Percentiles rank a stretch among this genome's conserved stretches.
Conservation (phyloP, 1,139 yeast species). For the Taphrina wiesneri region DNA sequence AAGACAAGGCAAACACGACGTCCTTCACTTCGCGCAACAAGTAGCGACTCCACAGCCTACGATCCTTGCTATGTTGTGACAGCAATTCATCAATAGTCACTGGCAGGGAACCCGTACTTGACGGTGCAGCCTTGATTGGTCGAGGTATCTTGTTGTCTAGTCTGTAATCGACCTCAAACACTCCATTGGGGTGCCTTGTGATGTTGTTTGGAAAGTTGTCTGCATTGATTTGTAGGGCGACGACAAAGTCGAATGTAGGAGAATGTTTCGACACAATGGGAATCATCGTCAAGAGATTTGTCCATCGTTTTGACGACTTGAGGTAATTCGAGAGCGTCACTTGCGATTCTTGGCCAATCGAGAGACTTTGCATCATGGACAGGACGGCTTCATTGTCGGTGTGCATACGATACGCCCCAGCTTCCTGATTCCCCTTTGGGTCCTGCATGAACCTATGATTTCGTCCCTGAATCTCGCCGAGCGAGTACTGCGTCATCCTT, state of each 20-base stretch:
- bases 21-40: constrained; percentile 32
- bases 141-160: neutral
- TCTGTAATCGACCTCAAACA: constrained; percentile 19
- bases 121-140: neutral
- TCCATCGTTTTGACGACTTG: constrained; percentile 35
- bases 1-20: constrained; percentile 34
- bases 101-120: neutral
- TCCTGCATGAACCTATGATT: constrained; percentile 38
- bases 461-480: constrained; percentile 34
- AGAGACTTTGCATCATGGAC: constrained; percentile 21
- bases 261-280: constrained; percentile 36
- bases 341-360: constrained; percentile 36
- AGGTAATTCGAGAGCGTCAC: constrained; percentile 36
- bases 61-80: neutral
- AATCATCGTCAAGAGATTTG: constrained; percentile 36
- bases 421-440: constrained; percentile 33
- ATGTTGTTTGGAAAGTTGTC: constrained; percentile 9
- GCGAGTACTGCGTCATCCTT: constrained; percentile 35
- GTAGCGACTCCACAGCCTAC: constrained; percentile 13
- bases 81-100: neutral
- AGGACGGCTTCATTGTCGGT: constrained; percentile 37
- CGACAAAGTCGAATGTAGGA: constrained; percentile 14
- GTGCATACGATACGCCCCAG: constrained; percentile 31
- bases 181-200: neutral
- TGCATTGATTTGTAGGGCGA: constrained; percentile 20